Conservation (phyloP, 2,329 filamentous ascomycete species). For the Colletotrichum sp. region DNA sequence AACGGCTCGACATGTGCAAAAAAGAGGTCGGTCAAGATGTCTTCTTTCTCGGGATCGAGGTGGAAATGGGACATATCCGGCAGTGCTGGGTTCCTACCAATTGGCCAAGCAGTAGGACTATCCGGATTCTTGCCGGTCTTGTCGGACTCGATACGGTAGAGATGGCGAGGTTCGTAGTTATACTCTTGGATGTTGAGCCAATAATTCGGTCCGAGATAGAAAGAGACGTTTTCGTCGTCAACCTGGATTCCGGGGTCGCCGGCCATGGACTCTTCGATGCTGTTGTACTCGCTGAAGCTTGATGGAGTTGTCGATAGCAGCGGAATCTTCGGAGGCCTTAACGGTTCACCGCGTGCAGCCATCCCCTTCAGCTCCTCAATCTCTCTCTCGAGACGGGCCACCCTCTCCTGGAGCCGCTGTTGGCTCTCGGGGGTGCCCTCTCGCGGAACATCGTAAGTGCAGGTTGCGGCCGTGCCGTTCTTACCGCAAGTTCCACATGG, state of each 20-base stretch:
- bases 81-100: not conserved
- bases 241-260: slow-evolving; percentile 18
- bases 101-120: slow-evolving; percentile 9
- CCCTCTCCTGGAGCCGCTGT: slow-evolving; percentile 13
- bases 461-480: slow-evolving; percentile 11
- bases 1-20: slow-evolving; percentile 12
- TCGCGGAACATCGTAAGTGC: slow-evolving; percentile 9
- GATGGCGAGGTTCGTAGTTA: slow-evolving; percentile 16
- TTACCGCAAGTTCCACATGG: slow-evolving; percentile 14
- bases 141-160: slow-evolving; percentile 12
- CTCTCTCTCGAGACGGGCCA: slow-evolving; percentile 10
- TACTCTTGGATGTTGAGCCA: slow-evolving; percentile 19
- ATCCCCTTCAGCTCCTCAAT: slow-evolving; percentile 11
- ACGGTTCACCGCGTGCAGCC: not conserved
- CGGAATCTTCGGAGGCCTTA: not conserved
- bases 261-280: not conserved
- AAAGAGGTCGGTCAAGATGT: slow-evolving; percentile 13
- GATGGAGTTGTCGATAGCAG: not conserved
- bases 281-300: not conserved
- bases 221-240: slow-evolving; percentile 18
- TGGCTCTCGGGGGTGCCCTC: slow-evolving; percentile 7
- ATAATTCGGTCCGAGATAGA: slow-evolving; percentile 17
- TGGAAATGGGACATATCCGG: slow-evolving; percentile 6
- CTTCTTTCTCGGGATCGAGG: slow-evolving; percentile 12
- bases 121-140: slow-evolving; percentile 3